Base-by-base conservation (phyloP, 169 alveolate genomes). In the Eimeria tenella region DNA sequence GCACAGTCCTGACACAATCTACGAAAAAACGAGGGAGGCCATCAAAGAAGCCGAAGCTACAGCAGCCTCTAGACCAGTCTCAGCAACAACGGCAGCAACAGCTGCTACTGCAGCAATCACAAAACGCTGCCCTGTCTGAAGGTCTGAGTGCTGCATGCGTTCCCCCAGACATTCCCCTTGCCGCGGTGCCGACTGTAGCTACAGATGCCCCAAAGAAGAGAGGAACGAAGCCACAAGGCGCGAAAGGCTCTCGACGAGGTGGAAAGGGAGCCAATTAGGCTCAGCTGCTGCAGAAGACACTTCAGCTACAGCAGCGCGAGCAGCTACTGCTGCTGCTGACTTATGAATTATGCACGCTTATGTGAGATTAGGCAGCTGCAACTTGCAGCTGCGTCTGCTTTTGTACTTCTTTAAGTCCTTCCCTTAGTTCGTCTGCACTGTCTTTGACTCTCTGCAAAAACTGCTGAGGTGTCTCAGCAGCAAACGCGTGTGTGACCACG, bases 241-340 rank as follows among this genome's bases (percentile, higher is more conserved):
- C 11, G 68, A 15, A 15, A 15, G 21, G 68, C 68, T 10, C 68
- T 15, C 68, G 68, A 11, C 68, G 68, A 15, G 68, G 68, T 15
- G 21, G 68, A 10, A 15, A 15, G 11, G 11, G 68, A 11, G 68
- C 68, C 21, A 58, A 58, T 1, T 15, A 58, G 68, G 68, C n/a
- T 10, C 77, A 68, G 77, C n/a, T 8, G 31, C n/a, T 17, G 77
- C 77, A 68, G 86, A 5, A 75, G 86, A 42, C 9, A 31, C 86
- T 17, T 13, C 63, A 8, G 86, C 60, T 42, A 62, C 63, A 42
- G 60, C 86, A 31, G 65, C 86, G 1, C 7, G 63, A 49, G 63
- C 86, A 50, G 65, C 86, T 10, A 25, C 86, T 5, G 63, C 31
- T 49, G 65, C 23, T 75, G 58, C 86, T n/a, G 77, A 58, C 4